Percentiles rank a stretch among this genome's conserved stretches.
phyloP scores from a whole-genome alignment of 2,329 filamentous ascomycete genomes.

The Fusarium nisikadoi region DNA sequence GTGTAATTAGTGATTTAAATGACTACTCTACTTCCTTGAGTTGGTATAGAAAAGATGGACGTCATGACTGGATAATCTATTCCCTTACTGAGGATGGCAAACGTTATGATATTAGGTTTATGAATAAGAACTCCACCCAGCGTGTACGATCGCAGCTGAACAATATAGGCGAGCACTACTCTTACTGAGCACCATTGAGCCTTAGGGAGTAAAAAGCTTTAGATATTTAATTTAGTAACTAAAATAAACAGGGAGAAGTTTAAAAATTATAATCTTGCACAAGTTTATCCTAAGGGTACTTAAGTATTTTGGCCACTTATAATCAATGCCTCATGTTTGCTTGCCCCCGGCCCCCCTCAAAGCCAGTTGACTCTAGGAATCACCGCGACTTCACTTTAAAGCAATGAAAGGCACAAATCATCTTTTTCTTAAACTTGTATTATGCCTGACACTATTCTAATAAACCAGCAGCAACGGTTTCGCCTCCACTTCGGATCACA shows the following conservation, averaged over 20 bases:
- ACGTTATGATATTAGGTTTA: not conserved
- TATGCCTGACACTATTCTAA: conserved; percentile 66
- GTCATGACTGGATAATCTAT: not conserved
- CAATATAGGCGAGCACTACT: not conserved
- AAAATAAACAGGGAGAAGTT: too few species aligned
- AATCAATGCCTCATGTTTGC: not conserved
- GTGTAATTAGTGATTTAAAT: not conserved
- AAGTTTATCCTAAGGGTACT: not conserved
- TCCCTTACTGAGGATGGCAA: not conserved
- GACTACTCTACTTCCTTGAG: not conserved
- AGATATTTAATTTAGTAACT: not conserved
- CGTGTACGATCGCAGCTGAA: not conserved
- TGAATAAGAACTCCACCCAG: not conserved
- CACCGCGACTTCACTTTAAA: not conserved
- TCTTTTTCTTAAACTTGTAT: not conserved
- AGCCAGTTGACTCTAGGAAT: not conserved
- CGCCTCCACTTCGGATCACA: conserved; percentile 81
- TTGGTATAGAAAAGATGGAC: too few species aligned
- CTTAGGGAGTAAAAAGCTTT: not conserved
- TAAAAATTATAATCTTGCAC: not conserved
- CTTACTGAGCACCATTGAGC: not conserved
- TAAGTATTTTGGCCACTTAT: too few species aligned
- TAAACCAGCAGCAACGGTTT: conserved; percentile 88
- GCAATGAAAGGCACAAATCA: not conserved
- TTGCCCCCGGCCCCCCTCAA: not conserved